These are phyloP conservation scores for Chlamydomonas eustigma DNA, from an alignment of 139 green algal species.

Conservation along the genomic window DNA sequence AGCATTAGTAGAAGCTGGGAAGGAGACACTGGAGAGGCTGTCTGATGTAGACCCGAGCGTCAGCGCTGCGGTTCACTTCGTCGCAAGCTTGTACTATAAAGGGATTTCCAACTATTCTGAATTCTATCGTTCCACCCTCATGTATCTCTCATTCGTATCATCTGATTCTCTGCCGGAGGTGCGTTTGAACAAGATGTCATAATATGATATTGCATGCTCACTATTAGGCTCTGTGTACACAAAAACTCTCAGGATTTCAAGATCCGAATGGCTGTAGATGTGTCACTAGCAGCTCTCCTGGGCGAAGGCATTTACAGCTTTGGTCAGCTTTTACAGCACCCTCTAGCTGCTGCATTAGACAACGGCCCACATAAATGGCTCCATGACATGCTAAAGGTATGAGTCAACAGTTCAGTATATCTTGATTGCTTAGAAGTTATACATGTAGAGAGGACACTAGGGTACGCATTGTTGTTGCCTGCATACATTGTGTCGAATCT, in stretches of 20 bases:
- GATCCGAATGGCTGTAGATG: constrained; percentile 84
- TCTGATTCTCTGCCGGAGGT: constrained; percentile 67
- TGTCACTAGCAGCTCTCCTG: constrained; percentile 90
- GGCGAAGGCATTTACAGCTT: constrained; percentile 96
- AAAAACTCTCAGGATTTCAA: constrained; percentile 73
- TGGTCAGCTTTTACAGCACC: constrained; percentile 95
- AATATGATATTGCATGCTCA: no score
- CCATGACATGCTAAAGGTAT: constrained; percentile 71
- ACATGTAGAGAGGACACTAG: no score
- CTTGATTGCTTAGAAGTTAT: no score
- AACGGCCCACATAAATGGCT: constrained; percentile 76
- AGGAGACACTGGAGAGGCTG: constrained; percentile 60
- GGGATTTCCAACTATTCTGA: constrained; percentile 71
- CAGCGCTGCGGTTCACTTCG: constrained; percentile 79
- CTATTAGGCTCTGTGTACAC: no score
- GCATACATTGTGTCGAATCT: no score
- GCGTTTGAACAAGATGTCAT: neutral
- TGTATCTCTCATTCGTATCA: constrained; percentile 91
- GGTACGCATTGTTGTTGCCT: no score
- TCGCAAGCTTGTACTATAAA: constrained; percentile 83
- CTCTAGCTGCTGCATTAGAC: constrained; percentile 79
- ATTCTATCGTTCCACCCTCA: constrained; percentile 72
- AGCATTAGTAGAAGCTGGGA: constrained; percentile 63
- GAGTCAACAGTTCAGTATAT: no score
- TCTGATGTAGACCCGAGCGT: constrained; percentile 82